Evolutionary conservation across 1,139 yeast genomes (phyloP).

Genomic region (Candida freyschussii): DNA sequence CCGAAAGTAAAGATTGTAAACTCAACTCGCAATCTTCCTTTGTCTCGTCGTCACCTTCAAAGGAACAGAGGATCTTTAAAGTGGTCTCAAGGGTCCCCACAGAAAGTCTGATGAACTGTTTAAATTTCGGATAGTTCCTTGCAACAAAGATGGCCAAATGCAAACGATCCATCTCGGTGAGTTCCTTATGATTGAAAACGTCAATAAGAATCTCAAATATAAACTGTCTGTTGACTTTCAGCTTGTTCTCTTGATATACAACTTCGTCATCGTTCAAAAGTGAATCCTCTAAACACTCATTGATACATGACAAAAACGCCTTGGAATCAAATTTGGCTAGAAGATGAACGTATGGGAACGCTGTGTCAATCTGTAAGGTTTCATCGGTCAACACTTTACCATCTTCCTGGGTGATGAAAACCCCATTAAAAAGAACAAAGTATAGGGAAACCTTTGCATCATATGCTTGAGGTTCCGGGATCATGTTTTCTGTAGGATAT

Average conservation of each 20-base stretch:
- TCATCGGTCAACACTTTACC: slow-evolving; percentile 28
- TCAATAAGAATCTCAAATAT: slow-evolving; percentile 26
- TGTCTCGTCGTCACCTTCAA: slow-evolving; percentile 30
- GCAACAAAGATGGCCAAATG: slow-evolving; percentile 67
- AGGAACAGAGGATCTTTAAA: slow-evolving; percentile 47
- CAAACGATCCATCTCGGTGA: slow-evolving; percentile 25
- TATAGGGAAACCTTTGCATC: slow-evolving; percentile 49
- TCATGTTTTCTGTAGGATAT: slow-evolving; percentile 65
- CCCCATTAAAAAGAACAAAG: slow-evolving; percentile 49
- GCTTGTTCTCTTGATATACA: slow-evolving; percentile 16
- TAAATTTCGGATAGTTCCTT: slow-evolving; percentile 73
- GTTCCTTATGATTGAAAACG: slow-evolving; percentile 16
- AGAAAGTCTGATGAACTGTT: slow-evolving; percentile 68
- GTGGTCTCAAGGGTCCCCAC: slow-evolving; percentile 49
- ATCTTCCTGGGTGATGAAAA: slow-evolving; percentile 31
- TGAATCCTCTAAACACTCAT: slow-evolving; percentile 77
- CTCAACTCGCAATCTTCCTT: slow-evolving; percentile 70
- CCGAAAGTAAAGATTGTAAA: slow-evolving; percentile 60
- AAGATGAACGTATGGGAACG: slow-evolving; percentile 55
- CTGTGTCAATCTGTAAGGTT: slow-evolving; percentile 31
- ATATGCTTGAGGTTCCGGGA: slow-evolving; percentile 31
- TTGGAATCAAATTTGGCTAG: slow-evolving; percentile 49
- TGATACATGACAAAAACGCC: slow-evolving; percentile 57
- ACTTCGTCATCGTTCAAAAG: slow-evolving; percentile 50
- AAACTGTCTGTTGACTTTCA: slow-evolving; percentile 26